A percentile compares a stretch with the other conserved stretches of the same genome.
Evolutionary conservation across 2,329 filamentous ascomycete genomes (phyloP).

Genomic region (Microcyclosporella mali): DNA sequence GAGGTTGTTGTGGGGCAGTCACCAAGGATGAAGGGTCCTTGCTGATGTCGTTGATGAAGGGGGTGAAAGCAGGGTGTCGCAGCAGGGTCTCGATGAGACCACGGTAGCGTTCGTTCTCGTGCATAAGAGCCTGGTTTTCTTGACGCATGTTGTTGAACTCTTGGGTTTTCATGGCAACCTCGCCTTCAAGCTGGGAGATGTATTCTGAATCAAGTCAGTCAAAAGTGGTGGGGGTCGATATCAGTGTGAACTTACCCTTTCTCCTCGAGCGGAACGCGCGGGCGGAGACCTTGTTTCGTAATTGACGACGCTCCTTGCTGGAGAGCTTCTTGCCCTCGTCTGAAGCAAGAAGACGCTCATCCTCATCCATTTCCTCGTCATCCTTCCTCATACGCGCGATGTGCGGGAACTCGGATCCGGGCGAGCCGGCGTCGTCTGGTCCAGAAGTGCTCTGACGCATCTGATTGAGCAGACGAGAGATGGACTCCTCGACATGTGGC

Average conservation of each 20-base stretch:
- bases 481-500: slow-evolving; percentile 69
- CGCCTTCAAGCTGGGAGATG: slow-evolving; percentile 86
- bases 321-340: slow-evolving; percentile 99
- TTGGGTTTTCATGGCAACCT: slow-evolving; percentile 75
- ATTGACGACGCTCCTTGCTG: slow-evolving; percentile 91
- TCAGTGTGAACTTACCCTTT: slow-evolving; percentile 65
- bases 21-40: slow-evolving; percentile 35
- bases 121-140: slow-evolving; percentile 64
- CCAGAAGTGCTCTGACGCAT: slow-evolving; percentile 67
- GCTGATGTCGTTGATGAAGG: slow-evolving; percentile 41
- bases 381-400: slow-evolving; percentile 78
- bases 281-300: slow-evolving; percentile 98
- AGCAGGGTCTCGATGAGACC: slow-evolving; percentile 73
- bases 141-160: slow-evolving; percentile 75
- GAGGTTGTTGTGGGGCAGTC: slow-evolving; percentile 25
- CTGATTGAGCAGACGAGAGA: slow-evolving; percentile 83
- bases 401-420: slow-evolving; percentile 51
- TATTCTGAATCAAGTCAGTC: slow-evolving; percentile 71
- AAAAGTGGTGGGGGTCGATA: not conserved
- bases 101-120: slow-evolving; percentile 47
- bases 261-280: slow-evolving; percentile 95
- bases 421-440: slow-evolving; percentile 43
- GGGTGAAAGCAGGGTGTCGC: slow-evolving; percentile 43
- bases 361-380: slow-evolving; percentile 97
- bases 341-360: slow-evolving; percentile 86